Evolutionary conservation across 2,329 filamentous ascomycete genomes (phyloP), one percentile per base, ranked within the genome.

Genomic region (Leptographium radiaticola): DNA sequence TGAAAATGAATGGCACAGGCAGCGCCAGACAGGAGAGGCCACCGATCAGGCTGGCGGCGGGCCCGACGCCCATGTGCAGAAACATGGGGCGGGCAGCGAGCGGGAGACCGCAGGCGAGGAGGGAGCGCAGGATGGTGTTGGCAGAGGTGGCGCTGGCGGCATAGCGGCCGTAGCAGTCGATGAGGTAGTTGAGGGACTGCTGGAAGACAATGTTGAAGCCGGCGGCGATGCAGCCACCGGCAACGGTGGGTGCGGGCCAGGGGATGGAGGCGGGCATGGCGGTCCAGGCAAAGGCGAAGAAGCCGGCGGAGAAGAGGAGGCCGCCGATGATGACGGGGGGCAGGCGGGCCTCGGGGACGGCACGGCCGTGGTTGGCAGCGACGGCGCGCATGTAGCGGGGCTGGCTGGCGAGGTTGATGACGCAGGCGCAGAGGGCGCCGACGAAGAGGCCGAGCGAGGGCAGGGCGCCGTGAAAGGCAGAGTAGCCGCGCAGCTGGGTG

Each of bases 141-240:
- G 81, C 81, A 0, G 83, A 83, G 8, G 84, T 76, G 2, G 80
- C 83, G 4, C 73, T 75, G 16, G 84, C 82, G 1, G 80, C 78
- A 58, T 82, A 79, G 55, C 72, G 66, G 40, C 77, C 72, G 55
- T 79, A 79, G 1, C 69, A 66, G 60, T 79, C 76, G 46, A 76
- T 72, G 11, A 80, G 67, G 54, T 79, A 79, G 56, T 74, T 75
- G 54, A 75, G 65, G 51, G 70, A 72, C 58, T 72, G 70, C 56
- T 75, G 66, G 61, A 75, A 74, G 48, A 73, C 71, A 11, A 70
- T 63, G 56, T 73, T 68, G 63, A 75, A 70, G 15, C 72, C 73
- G 6, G 66, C 67, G 1, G 71, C 72, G 46, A 76, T 70, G 51
- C 74, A 71, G 1, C 57, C 61, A 39, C 53, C 54, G 6, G 53